Percentiles rank a stretch among this genome's conserved stretches.
phyloP scores from a whole-genome alignment of 768 basidiomycete species.

The Phallus indusiatus region DNA sequence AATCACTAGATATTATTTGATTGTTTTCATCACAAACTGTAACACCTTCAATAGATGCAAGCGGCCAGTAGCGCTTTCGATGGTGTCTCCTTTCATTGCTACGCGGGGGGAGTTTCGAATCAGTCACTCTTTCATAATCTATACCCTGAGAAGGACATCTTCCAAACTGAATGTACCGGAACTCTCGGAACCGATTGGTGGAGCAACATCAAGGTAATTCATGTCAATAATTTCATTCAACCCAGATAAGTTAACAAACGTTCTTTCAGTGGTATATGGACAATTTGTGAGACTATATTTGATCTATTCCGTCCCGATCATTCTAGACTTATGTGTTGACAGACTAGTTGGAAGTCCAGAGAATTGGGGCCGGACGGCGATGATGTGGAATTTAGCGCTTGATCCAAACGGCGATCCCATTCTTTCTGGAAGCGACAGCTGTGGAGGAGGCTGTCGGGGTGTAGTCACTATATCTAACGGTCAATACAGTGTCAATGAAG shows the following conservation, averaged over 20 bases:
- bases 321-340: neutral
- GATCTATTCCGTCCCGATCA: neutral
- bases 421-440: conserved; percentile 55
- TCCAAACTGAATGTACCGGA: conserved; percentile 57
- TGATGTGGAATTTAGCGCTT: conserved; percentile 73
- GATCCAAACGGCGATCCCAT: conserved; percentile 55
- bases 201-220: conserved; percentile 60
- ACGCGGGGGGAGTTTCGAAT: conserved; percentile 41
- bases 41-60: conserved; percentile 34
- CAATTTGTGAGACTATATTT: conserved; percentile 37
- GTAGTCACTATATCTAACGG: conserved; percentile 60
- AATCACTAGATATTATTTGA: conserved; percentile 12
- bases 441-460: conserved; percentile 55
- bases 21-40: conserved; percentile 9
- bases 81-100: conserved; percentile 69
- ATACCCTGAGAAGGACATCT: conserved; percentile 50
- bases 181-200: conserved; percentile 66
- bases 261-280: conserved; percentile 54
- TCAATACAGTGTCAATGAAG: conserved; percentile 59
- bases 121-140: conserved; percentile 48
- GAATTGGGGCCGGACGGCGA: conserved; percentile 23
- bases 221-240: neutral
- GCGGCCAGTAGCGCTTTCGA: conserved; percentile 44
- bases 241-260: neutral
- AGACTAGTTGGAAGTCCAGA: neutral